phyloP scores from a whole-genome alignment of 306 rosid genomes.

The Vicia villosa region DNA sequence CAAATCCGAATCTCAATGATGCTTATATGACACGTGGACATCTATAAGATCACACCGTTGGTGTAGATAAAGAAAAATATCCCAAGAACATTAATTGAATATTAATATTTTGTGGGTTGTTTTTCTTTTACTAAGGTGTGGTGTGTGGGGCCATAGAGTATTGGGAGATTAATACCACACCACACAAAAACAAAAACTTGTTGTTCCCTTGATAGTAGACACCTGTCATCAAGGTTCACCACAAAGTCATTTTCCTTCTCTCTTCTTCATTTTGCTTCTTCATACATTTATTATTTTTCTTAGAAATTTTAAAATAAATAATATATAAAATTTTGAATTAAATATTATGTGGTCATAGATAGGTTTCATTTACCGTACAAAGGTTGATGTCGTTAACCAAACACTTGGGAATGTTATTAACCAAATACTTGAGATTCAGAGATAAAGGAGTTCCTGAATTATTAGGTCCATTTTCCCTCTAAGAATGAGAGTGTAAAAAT shows the following conservation, averaged over 20 bases:
- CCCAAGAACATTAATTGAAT: slow-evolving; percentile 27
- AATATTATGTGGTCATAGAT: too few relatives aligned
- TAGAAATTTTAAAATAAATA: too few relatives aligned
- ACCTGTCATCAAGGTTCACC: slow-evolving; percentile 61
- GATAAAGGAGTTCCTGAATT: too few relatives aligned
- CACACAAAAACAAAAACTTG: slow-evolving; percentile 27
- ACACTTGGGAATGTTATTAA: too few relatives aligned
- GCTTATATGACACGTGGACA: slow-evolving; percentile 40
- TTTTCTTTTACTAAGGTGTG: slow-evolving; percentile 8
- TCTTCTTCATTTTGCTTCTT: slow-evolving; percentile 15
- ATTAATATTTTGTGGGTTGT: neutral
- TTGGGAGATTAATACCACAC: slow-evolving; percentile 26
- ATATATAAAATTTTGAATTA: too few relatives aligned
- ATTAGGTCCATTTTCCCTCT: too few relatives aligned
- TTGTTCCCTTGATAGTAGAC: slow-evolving; percentile 47
- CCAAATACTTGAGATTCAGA: too few relatives aligned
- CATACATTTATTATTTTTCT: neutral
- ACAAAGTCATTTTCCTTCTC: slow-evolving; percentile 27
- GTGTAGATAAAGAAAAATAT: slow-evolving; percentile 32
- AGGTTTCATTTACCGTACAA: too few relatives aligned
- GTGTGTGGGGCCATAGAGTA: slow-evolving; percentile 4
- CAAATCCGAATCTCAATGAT: slow-evolving; percentile 49
- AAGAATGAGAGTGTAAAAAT: too few relatives aligned
- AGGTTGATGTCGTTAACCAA: too few relatives aligned
- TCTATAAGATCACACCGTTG: neutral